Base-by-base conservation (phyloP, 805 yeast genomes). In the Lipomyces sp. region DNA sequence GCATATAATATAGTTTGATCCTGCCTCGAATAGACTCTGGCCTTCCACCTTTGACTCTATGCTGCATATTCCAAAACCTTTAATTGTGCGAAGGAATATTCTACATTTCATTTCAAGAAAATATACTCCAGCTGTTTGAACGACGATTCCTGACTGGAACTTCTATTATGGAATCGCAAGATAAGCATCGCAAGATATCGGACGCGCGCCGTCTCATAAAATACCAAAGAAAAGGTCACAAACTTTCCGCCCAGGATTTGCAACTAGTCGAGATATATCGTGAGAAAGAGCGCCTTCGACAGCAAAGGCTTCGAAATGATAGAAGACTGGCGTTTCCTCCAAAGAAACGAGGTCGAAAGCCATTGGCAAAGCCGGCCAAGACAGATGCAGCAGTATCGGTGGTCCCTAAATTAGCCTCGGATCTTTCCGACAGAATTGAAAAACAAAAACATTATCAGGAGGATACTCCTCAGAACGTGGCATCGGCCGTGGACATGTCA, bases 121-220 rank as follows among this genome's bases (percentile, higher is more conserved):
- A n/a, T 3, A 39, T 5, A 34, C 37, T 3, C 10, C 37, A 34
- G 37, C 10, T 34, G 6, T 8, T 39, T 3, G 10, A n/a, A 1
- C 45, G 45, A 1, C n/a, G 4, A 39, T 39, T 13, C 45, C n/a
- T n/a, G 45, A 39, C 45, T 11, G n/a, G 45, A n/a, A n/a, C 45
- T 13, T 39, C 45, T 39, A 39, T n/a, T n/a, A 39, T 39, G 45
- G 45, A 39, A n/a, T 11, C 13, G 45, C 7, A 5, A 39, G 45
- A 39, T 4, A 8, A 10, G 13, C 45, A 39, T 39, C 45, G 45
- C 45, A 39, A 39, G 45, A 39, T n/a, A 13, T 39, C 11, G 1
- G 45, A 39, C n/a, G 45, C 45, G 10, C 45, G 45, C n/a, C 45
- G 45, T 39, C 45, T 39, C 45, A 39, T 39, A 39, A 39, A 39